Evolutionary conservation across 441 rosid species (phyloP).

Genomic region (Sinapis alba): DNA sequence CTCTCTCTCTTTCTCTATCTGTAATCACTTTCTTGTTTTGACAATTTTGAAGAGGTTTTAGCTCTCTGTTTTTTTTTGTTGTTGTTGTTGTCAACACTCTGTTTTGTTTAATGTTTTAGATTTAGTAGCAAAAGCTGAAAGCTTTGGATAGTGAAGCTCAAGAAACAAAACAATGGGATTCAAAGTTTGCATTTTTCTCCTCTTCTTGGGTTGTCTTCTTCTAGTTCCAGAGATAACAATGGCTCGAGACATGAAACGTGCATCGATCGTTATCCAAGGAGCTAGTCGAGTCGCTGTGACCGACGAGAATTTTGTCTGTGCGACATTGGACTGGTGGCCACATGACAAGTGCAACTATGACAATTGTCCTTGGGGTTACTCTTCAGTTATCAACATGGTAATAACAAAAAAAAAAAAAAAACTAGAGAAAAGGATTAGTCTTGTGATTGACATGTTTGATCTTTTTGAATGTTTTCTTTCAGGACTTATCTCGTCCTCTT

Average conservation of each 20-base stretch:
- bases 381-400: slow-evolving; percentile 83
- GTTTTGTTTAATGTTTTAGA: slow-evolving; percentile 12
- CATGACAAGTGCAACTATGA: slow-evolving; percentile 93
- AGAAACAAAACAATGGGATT: slow-evolving; percentile 47
- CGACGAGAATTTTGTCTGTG: slow-evolving; percentile 88
- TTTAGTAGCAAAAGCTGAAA: slow-evolving; percentile 1
- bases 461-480: slow-evolving; percentile 32
- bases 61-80: slow-evolving; percentile 16
- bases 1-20: not conserved
- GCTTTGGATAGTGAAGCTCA: slow-evolving; percentile 31
- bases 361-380: slow-evolving; percentile 88
- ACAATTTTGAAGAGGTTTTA: slow-evolving; percentile 20
- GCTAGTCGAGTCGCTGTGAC: slow-evolving; percentile 52
- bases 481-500: slow-evolving; percentile 83
- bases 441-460: slow-evolving; percentile 7
- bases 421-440: not conserved
- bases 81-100: not conserved
- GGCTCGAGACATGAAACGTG: slow-evolving; percentile 50
- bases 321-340: slow-evolving; percentile 99
- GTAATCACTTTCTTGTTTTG: slow-evolving; percentile 29
- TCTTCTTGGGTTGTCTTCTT: slow-evolving; percentile 51
- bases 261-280: slow-evolving; percentile 60
- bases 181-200: slow-evolving; percentile 40
- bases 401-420: slow-evolving; percentile 3
- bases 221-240: slow-evolving; percentile 30